These are phyloP conservation scores for Diddensiella santjacobensis DNA, from an alignment of 805 yeast species.

Conservation along the genomic window DNA sequence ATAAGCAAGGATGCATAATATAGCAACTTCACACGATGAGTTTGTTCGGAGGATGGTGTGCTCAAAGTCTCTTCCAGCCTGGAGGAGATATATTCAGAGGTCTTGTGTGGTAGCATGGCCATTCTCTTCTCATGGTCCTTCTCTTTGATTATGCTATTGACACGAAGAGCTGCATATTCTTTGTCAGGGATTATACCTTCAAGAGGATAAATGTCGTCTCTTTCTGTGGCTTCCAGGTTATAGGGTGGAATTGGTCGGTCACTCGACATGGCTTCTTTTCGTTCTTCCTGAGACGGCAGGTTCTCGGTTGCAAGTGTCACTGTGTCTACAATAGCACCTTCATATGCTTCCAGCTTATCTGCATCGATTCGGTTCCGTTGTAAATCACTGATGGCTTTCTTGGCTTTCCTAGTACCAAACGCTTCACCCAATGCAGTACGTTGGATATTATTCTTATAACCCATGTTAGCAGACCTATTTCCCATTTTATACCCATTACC, in stretches of 20 bases:
- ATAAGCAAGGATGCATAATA: constrained; percentile 75
- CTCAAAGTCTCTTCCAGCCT: constrained; percentile 29
- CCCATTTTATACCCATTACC: background rate
- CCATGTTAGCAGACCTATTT: background rate
- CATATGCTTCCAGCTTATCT: constrained; percentile 67
- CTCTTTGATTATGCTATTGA: constrained; percentile 54
- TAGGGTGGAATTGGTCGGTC: constrained; percentile 84
- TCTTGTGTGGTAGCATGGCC: constrained; percentile 58
- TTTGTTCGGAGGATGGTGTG: constrained; percentile 43
- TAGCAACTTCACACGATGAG: constrained; percentile 61
- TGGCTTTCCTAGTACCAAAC: constrained; percentile 95
- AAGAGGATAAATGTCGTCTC: constrained; percentile 74
- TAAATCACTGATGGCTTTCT: constrained; percentile 76
- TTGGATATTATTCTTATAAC: constrained; percentile 44
- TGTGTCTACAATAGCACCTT: constrained; percentile 76
- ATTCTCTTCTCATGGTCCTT: constrained; percentile 46
- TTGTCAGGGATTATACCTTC: constrained; percentile 62
- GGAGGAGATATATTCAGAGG: constrained; percentile 53
- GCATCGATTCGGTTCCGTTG: constrained; percentile 86
- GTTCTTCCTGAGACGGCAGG: constrained; percentile 67
- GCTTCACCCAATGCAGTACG: constrained; percentile 89
- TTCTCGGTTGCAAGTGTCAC: constrained; percentile 66
- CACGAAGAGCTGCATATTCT: constrained; percentile 62
- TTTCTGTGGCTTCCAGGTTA: constrained; percentile 72
- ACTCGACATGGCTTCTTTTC: constrained; percentile 51